Evolutionary conservation across 2,329 filamentous ascomycete species (phyloP), one percentile per base, ranked within the genome.

Genomic region (Diplocarpon rosae): DNA sequence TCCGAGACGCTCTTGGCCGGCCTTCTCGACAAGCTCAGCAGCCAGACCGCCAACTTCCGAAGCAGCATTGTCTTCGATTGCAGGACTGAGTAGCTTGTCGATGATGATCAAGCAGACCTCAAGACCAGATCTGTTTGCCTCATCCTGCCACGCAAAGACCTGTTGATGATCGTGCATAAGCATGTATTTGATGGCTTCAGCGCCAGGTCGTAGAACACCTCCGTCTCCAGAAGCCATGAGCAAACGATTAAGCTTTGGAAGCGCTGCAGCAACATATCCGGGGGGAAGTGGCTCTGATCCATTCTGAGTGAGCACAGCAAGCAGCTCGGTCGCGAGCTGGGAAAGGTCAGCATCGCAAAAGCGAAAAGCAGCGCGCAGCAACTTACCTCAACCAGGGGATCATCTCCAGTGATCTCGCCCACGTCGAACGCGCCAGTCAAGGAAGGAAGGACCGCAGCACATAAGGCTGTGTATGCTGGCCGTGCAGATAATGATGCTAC

Each of bases 21-120:
- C 92, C 66, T 92, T 95, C 65, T 96, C 90, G 1, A 98, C 92
- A 24, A 98, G 72, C 64, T 95, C 89, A 1, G 90, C 90, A 4
- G 92, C 92, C 52, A 98, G 76, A 13, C 88, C 87, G 54, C 92
- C 92, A 35, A 98, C 89, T 66, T 98, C 90, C n/a, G 88, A 86
- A 5, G 90, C 92, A 14, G 88, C 85, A 57, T 90, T 87, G 58
- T 98, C 92, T 57, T 93, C 85, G n/a, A 96, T 82, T 1, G 74
- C 67, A 1, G 85, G 83, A 2, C 85, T 82, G 27, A 98, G 75
- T 4, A 98, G 75, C 38, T 90, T 85, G 62, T 95, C 92, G 51
- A 98, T 87, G 55, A 98, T 92, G 52, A 87, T 78, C 38, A 98
- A 75, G 47, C 87, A 86, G 27, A 94, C 81, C 63, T 96, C 89